These are phyloP conservation scores for Urtica urens DNA, from an alignment of 306 rosid genomes.

Conservation along the genomic window DNA sequence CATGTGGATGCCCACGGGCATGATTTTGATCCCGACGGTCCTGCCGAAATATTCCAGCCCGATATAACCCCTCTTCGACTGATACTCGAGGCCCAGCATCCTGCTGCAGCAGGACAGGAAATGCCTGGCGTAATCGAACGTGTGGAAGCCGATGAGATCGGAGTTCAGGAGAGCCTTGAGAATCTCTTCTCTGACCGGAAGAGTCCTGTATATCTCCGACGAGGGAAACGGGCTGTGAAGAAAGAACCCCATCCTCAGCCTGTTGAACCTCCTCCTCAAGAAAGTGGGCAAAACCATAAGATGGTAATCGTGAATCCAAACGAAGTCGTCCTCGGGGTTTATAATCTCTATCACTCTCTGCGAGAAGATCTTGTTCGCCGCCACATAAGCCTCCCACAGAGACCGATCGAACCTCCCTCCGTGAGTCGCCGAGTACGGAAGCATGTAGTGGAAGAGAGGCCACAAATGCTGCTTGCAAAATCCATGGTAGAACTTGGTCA, in stretches of 20 bases:
- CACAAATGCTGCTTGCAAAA: slow-evolving; percentile 63
- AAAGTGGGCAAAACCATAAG: slow-evolving; percentile 57
- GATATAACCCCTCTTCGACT: slow-evolving; percentile 60
- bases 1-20: slow-evolving; percentile 69
- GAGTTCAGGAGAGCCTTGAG: slow-evolving; percentile 54
- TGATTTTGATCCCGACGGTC: slow-evolving; percentile 52
- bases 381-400: slow-evolving; percentile 61
- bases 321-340: slow-evolving; percentile 56
- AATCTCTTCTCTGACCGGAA: slow-evolving; percentile 59
- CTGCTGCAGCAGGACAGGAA: slow-evolving; percentile 62
- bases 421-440: slow-evolving; percentile 46
- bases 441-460: slow-evolving; percentile 67
- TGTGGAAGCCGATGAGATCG: slow-evolving; percentile 60
- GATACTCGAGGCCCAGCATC: slow-evolving; percentile 58
- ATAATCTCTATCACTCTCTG: slow-evolving; percentile 58
- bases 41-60: slow-evolving; percentile 64
- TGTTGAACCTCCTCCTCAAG: slow-evolving; percentile 53
- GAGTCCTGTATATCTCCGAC: slow-evolving; percentile 60
- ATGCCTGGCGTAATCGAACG: slow-evolving; percentile 69
- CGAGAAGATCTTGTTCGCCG: slow-evolving; percentile 54
- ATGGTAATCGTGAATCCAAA: slow-evolving; percentile 70
- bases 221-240: slow-evolving; percentile 63
- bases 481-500: slow-evolving; percentile 48
- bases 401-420: slow-evolving; percentile 58
- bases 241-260: slow-evolving; percentile 56